Evolutionary conservation across 1,284 basidiomycete species (phyloP), one percentile per base, ranked within the genome.

Genomic region (Cutaneotrichosporon sp.): DNA sequence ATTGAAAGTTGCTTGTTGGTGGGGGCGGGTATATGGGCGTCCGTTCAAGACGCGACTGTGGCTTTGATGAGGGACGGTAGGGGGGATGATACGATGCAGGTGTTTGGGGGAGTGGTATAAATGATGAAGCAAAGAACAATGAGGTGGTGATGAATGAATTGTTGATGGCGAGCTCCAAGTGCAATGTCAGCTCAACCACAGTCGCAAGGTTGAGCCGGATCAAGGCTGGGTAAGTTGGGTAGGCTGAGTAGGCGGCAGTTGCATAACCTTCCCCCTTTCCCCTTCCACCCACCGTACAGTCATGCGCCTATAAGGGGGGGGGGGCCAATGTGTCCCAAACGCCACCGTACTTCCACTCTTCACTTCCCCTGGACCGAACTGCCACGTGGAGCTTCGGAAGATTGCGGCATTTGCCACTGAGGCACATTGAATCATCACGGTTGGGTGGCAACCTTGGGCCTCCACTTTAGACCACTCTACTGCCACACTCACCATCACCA

Each of bases 341-440:
- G 42, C 52, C 52, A 36, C 52, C 32, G 11, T 55, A 36, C 31
- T 34, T 18, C 16, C 32, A 21, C 32, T n/a, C 36, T 55, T 9
- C 31, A 11, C 18, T 49, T 4, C 18, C 34, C 55, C 55, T 40
- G 34, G 21, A 36, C 31, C n/a, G 30, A 53, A 34, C 13, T 34
- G 30, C 51, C 40, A 34, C 49, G 51, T 32, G 52, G 56, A n/a
- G 5, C 1, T 14, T 18, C 66, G 63, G 66, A 53, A 47, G 53
- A 53, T 65, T 64, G 50, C 62, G 63, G 67, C 47, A 56, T 68
- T 68, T 65, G 62, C 64, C 60, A 63, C 62, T 66, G 65, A 66
- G 65, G 65, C 65, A 56, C 61, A 46, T 42, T 51, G 34, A 57
- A 49, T 32, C 21, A 1, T 34, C 31, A 22, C 26, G 5, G 46